Evolutionary conservation across 257 asterid species (phyloP).

Genomic region (Solanum verrucosum): DNA sequence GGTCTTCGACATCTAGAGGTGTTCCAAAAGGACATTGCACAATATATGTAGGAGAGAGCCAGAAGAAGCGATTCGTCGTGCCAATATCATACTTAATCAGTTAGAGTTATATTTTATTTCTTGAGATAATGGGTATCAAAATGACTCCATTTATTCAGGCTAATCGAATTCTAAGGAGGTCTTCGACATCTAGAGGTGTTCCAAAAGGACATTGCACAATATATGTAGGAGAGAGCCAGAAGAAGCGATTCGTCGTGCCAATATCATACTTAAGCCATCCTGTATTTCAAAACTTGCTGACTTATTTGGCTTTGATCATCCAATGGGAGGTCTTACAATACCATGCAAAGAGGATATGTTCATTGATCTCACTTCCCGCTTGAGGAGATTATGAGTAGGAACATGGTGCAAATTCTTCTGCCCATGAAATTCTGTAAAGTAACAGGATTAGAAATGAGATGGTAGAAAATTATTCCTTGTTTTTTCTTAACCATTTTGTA

Average conservation of each 20-base stretch:
- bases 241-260: not conserved
- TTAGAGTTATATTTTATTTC: too few relatives aligned
- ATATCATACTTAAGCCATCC: not conserved
- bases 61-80: too few relatives aligned
- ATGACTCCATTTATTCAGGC: too few relatives aligned
- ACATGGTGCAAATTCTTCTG: not conserved
- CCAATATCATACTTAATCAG: too few relatives aligned
- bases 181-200: too few relatives aligned
- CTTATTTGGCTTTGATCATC: not conserved
- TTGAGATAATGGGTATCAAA: too few relatives aligned
- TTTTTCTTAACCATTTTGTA: not conserved
- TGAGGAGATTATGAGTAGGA: not conserved
- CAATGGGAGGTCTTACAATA: not conserved
- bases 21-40: too few relatives aligned
- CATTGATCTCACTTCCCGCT: not conserved
- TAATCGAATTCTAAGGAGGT: too few relatives aligned
- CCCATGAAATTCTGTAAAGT: not conserved
- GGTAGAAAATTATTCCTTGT: not conserved
- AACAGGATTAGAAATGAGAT: not conserved
- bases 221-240: too few relatives aligned
- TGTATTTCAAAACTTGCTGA: not conserved
- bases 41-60: too few relatives aligned
- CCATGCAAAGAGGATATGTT: not conserved
- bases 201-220: too few relatives aligned
- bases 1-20: too few relatives aligned